phyloP scores from a whole-genome alignment of 352 stramenopile species.

The Phytophthora colocasiae region DNA sequence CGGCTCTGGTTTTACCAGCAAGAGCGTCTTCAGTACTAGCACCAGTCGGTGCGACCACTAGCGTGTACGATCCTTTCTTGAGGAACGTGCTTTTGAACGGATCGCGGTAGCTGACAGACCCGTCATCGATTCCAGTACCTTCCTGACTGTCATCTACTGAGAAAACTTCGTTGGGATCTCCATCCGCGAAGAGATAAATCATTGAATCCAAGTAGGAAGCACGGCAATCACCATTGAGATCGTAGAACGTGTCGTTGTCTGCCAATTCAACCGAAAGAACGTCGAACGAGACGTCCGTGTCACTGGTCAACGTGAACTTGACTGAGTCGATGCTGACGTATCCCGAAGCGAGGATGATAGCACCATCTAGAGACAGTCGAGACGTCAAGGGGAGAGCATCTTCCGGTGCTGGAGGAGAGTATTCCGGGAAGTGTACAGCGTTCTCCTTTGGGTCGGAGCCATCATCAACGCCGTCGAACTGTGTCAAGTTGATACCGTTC shows the following conservation, averaged over 20 bases:
- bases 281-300: slow-evolving; percentile 61
- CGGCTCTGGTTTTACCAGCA: slow-evolving; percentile 29
- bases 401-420: slow-evolving; percentile 32
- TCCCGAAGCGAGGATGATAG: slow-evolving; percentile 41
- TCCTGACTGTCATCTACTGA: slow-evolving; percentile 49
- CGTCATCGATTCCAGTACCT: slow-evolving; percentile 38
- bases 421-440: slow-evolving; percentile 47
- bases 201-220: slow-evolving; percentile 66
- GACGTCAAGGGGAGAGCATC: slow-evolving; percentile 20
- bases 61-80: slow-evolving; percentile 56
- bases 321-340: slow-evolving; percentile 60
- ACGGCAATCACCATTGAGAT: slow-evolving; percentile 74
- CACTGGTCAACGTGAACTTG: slow-evolving; percentile 48
- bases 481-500: slow-evolving; percentile 37
- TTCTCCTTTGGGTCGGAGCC: slow-evolving; percentile 28
- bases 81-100: slow-evolving; percentile 58
- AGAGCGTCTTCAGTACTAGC: slow-evolving; percentile 30
- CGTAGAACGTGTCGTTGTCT: slow-evolving; percentile 56
- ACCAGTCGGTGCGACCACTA: slow-evolving; percentile 47
- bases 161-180: slow-evolving; percentile 34
- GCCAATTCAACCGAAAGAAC: slow-evolving; percentile 69
- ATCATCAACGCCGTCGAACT: slow-evolving; percentile 50
- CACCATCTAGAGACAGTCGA: slow-evolving; percentile 31
- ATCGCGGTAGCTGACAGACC: slow-evolving; percentile 60
- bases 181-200: slow-evolving; percentile 62